A percentile compares a stretch with the other conserved stretches of the same genome.
These are phyloP conservation scores for Ormosia semicastrata DNA, from an alignment of 306 rosid genomes.

Conservation along the genomic window DNA sequence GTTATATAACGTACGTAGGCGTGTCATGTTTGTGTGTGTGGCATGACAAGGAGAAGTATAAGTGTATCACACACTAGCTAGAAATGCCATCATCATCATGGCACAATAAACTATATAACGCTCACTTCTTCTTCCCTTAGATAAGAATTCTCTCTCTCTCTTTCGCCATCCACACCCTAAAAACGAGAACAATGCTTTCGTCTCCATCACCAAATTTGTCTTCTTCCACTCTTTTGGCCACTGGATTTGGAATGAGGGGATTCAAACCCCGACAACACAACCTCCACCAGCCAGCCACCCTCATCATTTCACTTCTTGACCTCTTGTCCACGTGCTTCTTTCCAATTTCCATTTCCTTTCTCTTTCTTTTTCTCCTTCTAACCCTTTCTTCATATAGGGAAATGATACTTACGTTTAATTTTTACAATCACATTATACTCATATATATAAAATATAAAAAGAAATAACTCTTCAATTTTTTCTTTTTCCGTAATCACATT, in stretches of 20 bases:
- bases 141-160: neutral
- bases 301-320: constrained; percentile 32
- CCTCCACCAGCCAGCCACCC: constrained; percentile 5
- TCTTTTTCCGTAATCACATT: neutral
- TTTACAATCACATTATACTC: neutral
- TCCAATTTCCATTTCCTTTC: neutral
- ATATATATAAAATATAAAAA: neutral
- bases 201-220: constrained; percentile 28
- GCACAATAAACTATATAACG: neutral
- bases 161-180: neutral
- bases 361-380: neutral
- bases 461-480: neutral
- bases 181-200: constrained; percentile 5
- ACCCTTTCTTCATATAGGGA: neutral
- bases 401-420: neutral
- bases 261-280: neutral
- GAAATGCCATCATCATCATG: neutral
- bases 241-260: neutral
- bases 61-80: neutral
- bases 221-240: neutral
- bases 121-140: neutral
- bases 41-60: neutral
- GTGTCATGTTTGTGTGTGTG: neutral
- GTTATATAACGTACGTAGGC: neutral
- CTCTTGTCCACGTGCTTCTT: constrained; percentile 6